Base-by-base conservation (phyloP, 2,329 filamentous ascomycete genomes). In the Ceratocystis destructans region DNA sequence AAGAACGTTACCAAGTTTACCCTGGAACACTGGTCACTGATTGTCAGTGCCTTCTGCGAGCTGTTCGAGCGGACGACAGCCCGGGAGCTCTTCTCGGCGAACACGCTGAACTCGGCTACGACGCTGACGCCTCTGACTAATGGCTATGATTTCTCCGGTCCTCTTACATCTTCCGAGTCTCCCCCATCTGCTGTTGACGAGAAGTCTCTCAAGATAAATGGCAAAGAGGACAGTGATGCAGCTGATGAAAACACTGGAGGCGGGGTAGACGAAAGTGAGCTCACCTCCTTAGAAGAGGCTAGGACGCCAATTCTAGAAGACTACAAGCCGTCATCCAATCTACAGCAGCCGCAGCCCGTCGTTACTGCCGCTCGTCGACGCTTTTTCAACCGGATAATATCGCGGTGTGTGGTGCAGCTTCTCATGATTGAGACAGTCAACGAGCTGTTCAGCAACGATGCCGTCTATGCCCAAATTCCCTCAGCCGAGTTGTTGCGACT, bases 381-480 rank as follows among this genome's bases (percentile, higher is more conserved):
- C 64, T 96, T 96, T 79, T 99, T 99, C 82, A 99, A 99, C 77
- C 89, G 93, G 71, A 99, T 99, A 75, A 99, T 99, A 76, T 96
- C 93, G 15, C 93, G 95, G 70, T 99, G 94, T 74, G 95, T 99
- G 3, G 80, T 99, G 7, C 95, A 99, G 75, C 83, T 99, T 1
- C 85, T 99, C 70, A 99, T 99, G 91, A 99, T 99, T 71, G 95
- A 99, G 76, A 99, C 95, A 0, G 95, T 99, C 53, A 95, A 96
- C 72, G 95, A 99, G 76, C 85, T 99, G 62, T 99, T 99, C 79
- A 95, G 91, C 71, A 99, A 97, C 75, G 92, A 97, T 73, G 85
- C 89, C 0, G 95, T 99, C 17, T 99, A 99, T 74, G 82, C 86
- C 5, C 87, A 96, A 74, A 99, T 99, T 48, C 95, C 94, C 0